Base-by-base conservation (phyloP, 1,284 basidiomycete genomes). In the Ganoderma meredithae region DNA sequence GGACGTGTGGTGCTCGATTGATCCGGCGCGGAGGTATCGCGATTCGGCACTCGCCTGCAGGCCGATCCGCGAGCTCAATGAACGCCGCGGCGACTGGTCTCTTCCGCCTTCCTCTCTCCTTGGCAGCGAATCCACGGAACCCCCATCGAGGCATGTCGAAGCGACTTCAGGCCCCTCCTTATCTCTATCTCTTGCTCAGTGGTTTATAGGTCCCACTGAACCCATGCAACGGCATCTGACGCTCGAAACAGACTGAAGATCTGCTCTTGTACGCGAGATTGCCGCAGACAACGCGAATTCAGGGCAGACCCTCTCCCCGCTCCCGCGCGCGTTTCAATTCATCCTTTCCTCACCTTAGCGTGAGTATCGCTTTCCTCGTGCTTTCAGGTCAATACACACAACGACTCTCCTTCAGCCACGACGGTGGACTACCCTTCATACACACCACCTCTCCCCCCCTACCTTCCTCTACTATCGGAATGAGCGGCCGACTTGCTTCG, bases 401-500 rank as follows among this genome's bases (percentile, higher is more conserved):
- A 55, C 27, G 6, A 17, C 52, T 31, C 17, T 33, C 27, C 17
- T 55, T 55, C 52, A 19, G 52, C 3, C 27, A 55, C 27, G 52
- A 17, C 27, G 7, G 25, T 55, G 6, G 31, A 17, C 13, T 4
- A 7, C 27, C 52, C 15, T 31, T 55, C 52, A 31, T 17, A 55
- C 36, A 40, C 17, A 17, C 44, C 36, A 62, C 44, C 22, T 62
- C 7, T 15, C 47, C 58, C 43, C 41, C 40, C 36, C 4, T 22
- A 33, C 13, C 41, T 19, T 33, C 3, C 9, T 47, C n/a, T 69
- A 60, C 25, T 60, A 31, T 39, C 25, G 63, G 40, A 58, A 81
- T 81, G 80, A 80, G 77, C 70, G 87, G 63, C 49, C 69, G 92
- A 56, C 83, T 94, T 27, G 87, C 90, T 49, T 94, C 93, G 0